Evolutionary conservation across 1,284 basidiomycete species (phyloP).

Genomic region (Phaffia rhodozyma): DNA sequence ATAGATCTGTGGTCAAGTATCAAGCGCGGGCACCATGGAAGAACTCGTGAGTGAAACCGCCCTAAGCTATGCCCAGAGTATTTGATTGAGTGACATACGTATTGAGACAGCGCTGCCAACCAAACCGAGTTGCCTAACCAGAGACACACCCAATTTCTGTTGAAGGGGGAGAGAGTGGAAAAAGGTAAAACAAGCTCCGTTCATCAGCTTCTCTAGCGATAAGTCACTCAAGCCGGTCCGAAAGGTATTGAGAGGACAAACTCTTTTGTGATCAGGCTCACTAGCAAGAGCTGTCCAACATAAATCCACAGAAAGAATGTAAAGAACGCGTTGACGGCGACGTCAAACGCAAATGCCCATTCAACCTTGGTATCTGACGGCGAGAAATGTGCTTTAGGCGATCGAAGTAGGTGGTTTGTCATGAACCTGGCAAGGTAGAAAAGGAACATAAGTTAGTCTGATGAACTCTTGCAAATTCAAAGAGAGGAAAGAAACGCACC

Average conservation of each 20-base stretch:
- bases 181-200: background rate
- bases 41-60: background rate
- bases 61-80: background rate
- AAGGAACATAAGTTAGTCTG: background rate
- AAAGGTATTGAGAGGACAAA: background rate
- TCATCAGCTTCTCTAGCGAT: no score
- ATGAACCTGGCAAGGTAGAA: constrained; percentile 43
- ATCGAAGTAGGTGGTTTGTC: constrained; percentile 58
- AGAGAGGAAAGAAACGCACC: constrained; percentile 40
- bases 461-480: background rate
- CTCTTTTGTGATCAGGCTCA: constrained; percentile 63
- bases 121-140: constrained; percentile 59
- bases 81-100: constrained; percentile 26
- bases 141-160: constrained; percentile 70
- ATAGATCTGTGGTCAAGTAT: constrained; percentile 8
- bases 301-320: constrained; percentile 80
- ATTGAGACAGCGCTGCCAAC: constrained; percentile 23
- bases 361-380: constrained; percentile 63
- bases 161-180: background rate
- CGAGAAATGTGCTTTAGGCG: constrained; percentile 53
- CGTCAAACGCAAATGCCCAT: constrained; percentile 88
- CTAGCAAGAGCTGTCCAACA: constrained; percentile 67
- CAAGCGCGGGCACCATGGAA: background rate
- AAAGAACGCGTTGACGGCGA: constrained; percentile 90
- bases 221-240: no score